These are phyloP conservation scores for Neoscytalidium dimidiatum DNA, from an alignment of 2,329 filamentous ascomycete species.

Conservation along the genomic window DNA sequence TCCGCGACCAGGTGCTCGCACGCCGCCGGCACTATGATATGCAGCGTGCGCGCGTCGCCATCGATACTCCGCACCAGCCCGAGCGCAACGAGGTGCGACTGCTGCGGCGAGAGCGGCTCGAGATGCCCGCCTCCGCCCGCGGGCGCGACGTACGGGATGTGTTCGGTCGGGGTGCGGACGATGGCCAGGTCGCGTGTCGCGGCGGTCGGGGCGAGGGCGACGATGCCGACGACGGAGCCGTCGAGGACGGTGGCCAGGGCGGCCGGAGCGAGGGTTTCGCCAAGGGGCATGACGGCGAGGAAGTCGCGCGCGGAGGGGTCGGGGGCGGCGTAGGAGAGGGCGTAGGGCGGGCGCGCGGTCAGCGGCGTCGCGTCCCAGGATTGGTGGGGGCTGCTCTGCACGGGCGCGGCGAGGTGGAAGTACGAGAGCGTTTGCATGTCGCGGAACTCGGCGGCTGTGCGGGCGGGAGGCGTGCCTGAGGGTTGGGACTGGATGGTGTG, in stretches of 20 bases:
- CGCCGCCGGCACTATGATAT: conserved; percentile 65
- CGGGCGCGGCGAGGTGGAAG: conserved; percentile 58
- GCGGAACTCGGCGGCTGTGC: conserved; percentile 66
- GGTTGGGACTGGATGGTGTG: conserved; percentile 60
- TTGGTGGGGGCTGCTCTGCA: conserved; percentile 23
- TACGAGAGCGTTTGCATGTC: conserved; percentile 81
- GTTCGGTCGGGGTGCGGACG: conserved; percentile 45
- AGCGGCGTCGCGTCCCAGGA: conserved; percentile 60
- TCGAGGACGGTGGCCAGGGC: conserved; percentile 67
- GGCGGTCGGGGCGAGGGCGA: conserved; percentile 43
- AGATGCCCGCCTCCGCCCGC: conserved; percentile 47
- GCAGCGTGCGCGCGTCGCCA: conserved; percentile 52
- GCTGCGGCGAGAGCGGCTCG: conserved; percentile 57
- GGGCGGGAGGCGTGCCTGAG: conserved; percentile 35
- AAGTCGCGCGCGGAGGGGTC: conserved; percentile 52
- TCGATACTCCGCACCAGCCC: conserved; percentile 73
- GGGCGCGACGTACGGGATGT: conserved; percentile 63
- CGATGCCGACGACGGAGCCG: conserved; percentile 68
- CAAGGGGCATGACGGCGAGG: conserved; percentile 67
- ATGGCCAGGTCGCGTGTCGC: conserved; percentile 42
- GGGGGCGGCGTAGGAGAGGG: conserved; percentile 59
- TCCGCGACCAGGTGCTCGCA: conserved; percentile 28
- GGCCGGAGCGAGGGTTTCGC: conserved; percentile 61
- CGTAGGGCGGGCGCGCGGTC: conserved; percentile 59
- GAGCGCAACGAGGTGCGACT: conserved; percentile 63